Conservation (phyloP, 345 rosid species). For the Sisymbrium irio region DNA sequence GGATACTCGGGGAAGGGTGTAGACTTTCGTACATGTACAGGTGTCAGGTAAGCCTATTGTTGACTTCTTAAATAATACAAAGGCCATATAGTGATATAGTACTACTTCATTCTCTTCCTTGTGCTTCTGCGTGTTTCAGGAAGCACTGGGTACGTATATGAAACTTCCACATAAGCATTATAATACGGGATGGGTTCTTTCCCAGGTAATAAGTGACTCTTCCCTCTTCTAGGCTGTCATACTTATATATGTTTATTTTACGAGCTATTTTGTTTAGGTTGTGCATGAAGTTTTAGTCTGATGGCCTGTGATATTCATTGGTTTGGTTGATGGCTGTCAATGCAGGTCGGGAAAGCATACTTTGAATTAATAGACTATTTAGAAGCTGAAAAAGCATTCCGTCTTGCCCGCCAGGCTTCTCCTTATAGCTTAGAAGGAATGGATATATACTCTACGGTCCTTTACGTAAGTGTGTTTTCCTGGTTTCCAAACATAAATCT, state of each 20-base stretch:
- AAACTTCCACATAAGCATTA: constrained; percentile 86
- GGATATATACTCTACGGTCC: constrained; percentile 94
- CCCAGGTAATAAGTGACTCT: constrained; percentile 58
- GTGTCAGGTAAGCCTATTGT: constrained; percentile 61
- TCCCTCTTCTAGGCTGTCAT: constrained; percentile 17
- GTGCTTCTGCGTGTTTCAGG: constrained; percentile 54
- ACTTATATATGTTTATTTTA: background rate
- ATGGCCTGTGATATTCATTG: background rate
- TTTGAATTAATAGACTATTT: constrained; percentile 88
- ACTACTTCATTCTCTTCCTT: constrained; percentile 26
- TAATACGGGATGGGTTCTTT: constrained; percentile 95
- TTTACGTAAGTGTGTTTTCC: constrained; percentile 63
- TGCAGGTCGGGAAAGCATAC: constrained; percentile 91
- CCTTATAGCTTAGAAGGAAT: constrained; percentile 94
- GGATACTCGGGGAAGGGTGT: constrained; percentile 87
- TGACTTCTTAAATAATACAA: constrained; percentile 13
- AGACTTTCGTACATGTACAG: constrained; percentile 81
- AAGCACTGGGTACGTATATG: constrained; percentile 69
- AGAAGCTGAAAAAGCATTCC: constrained; percentile 87
- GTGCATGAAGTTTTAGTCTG: constrained; percentile 7
- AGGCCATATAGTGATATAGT: background rate
- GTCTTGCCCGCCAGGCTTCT: constrained; percentile 72
- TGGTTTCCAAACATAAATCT: constrained; percentile 2
- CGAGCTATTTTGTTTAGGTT: background rate
- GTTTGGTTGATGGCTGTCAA: background rate